Conservation (phyloP, 2,329 filamentous ascomycete genomes). For the Cordyceps cateniannulata region DNA sequence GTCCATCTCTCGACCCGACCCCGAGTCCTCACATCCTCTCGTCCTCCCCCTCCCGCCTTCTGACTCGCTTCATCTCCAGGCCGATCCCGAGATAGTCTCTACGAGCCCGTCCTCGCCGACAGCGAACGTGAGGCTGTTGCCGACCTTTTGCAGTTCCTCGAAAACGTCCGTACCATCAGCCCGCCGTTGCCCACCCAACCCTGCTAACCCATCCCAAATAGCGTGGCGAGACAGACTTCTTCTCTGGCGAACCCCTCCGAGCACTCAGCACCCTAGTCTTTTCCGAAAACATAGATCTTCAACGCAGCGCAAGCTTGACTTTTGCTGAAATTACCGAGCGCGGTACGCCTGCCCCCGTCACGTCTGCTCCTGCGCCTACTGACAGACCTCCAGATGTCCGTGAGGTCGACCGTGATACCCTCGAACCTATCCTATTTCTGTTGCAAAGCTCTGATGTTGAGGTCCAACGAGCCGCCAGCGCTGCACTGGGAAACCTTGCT, state of each 20-base stretch:
- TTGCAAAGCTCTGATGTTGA: slow-evolving; percentile 94
- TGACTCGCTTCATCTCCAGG: slow-evolving; percentile 36
- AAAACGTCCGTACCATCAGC: slow-evolving; percentile 63
- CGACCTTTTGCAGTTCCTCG: slow-evolving; percentile 88
- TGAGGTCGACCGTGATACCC: slow-evolving; percentile 88
- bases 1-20: slow-evolving; percentile 3
- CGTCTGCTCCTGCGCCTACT: slow-evolving; percentile 7
- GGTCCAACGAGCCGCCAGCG: slow-evolving; percentile 92
- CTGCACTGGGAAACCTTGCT: slow-evolving; percentile 88
- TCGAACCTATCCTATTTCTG: slow-evolving; percentile 92
- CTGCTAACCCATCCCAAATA: slow-evolving; percentile 34
- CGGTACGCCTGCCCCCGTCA: slow-evolving; percentile 52
- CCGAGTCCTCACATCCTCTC: background rate
- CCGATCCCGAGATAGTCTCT: slow-evolving; percentile 72
- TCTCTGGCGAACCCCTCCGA: slow-evolving; percentile 87
- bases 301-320: slow-evolving; percentile 93
- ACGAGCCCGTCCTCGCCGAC: slow-evolving; percentile 85
- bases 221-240: slow-evolving; percentile 97
- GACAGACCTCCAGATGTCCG: slow-evolving; percentile 68
- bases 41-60: background rate
- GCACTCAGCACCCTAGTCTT: slow-evolving; percentile 94
- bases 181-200: background rate
- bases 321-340: slow-evolving; percentile 98
- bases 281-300: slow-evolving; percentile 96
- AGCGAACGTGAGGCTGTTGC: slow-evolving; percentile 96